Evolutionary conservation across 2,329 filamentous ascomycete species (phyloP).

Genomic region (Diaporthe sp.): DNA sequence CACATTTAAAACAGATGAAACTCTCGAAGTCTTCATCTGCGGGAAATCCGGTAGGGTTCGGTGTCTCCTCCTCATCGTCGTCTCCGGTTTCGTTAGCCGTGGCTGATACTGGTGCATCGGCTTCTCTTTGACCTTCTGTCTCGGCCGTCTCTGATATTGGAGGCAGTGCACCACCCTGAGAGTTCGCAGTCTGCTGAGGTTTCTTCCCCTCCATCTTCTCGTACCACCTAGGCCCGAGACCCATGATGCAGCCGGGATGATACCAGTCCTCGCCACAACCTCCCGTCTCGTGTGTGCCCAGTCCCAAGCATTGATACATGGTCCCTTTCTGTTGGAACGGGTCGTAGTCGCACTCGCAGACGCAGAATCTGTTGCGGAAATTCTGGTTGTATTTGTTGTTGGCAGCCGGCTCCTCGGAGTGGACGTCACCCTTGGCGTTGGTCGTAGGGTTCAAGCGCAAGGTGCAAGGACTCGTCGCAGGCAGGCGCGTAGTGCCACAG

Average conservation of each 20-base stretch:
- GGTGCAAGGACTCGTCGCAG: slow-evolving; percentile 76
- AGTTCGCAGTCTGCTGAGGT: slow-evolving; percentile 40
- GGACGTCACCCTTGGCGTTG: slow-evolving; percentile 80
- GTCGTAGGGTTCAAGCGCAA: slow-evolving; percentile 79
- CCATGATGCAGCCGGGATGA: slow-evolving; percentile 92
- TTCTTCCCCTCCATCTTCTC: slow-evolving; percentile 57
- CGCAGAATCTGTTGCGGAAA: slow-evolving; percentile 92
- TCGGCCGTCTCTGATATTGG: slow-evolving; percentile 63
- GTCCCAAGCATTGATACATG: slow-evolving; percentile 96
- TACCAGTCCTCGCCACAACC: slow-evolving; percentile 99
- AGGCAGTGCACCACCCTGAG: slow-evolving; percentile 50
- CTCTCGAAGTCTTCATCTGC: slow-evolving; percentile 89
- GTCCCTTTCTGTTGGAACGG: slow-evolving; percentile 91
- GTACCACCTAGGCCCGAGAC: slow-evolving; percentile 79
- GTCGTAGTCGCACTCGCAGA: slow-evolving; percentile 88
- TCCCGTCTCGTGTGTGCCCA: slow-evolving; percentile 82
- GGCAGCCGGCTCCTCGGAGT: slow-evolving; percentile 76
- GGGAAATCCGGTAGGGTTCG: slow-evolving; percentile 87
- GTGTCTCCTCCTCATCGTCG: slow-evolving; percentile 68
- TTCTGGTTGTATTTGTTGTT: slow-evolving; percentile 96
- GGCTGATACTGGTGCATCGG: slow-evolving; percentile 28
- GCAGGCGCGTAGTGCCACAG: slow-evolving; percentile 88
- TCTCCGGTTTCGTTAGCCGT: slow-evolving; percentile 43
- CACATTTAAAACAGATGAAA: slow-evolving; percentile 94
- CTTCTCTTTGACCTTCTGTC: slow-evolving; percentile 39